phyloP scores from a whole-genome alignment of 1,284 basidiomycete genomes.

The Melampsora americana region DNA sequence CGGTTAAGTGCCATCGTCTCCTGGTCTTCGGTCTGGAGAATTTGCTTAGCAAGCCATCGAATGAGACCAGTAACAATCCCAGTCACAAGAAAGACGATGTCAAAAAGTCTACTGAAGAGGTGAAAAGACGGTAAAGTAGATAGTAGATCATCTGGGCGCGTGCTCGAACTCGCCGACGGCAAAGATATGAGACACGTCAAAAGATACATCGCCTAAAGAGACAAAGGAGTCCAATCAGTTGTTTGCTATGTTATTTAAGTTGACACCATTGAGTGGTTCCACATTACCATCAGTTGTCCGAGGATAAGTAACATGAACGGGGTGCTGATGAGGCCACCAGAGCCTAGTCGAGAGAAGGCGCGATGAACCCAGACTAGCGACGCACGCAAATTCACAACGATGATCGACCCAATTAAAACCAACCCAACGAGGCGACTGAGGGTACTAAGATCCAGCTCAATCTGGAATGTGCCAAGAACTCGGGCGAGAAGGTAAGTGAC shows the following conservation, averaged over 20 bases:
- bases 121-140: constrained; percentile 56
- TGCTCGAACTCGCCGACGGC: constrained; percentile 49
- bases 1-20: neutral
- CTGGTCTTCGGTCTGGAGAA: constrained; percentile 25
- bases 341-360: constrained; percentile 54
- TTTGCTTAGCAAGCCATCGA: constrained; percentile 48
- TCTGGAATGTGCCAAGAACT: constrained; percentile 51
- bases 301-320: constrained; percentile 56
- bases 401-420: constrained; percentile 54
- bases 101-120: constrained; percentile 56
- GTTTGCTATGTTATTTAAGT: neutral
- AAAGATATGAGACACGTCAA: constrained; percentile 57
- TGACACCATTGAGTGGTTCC: neutral
- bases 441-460: constrained; percentile 54
- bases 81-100: constrained; percentile 54
- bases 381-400: constrained; percentile 55
- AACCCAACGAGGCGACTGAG: constrained; percentile 55
- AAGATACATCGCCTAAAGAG: constrained; percentile 55
- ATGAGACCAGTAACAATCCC: constrained; percentile 50
- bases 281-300: constrained; percentile 54
- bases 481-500: constrained; percentile 51
- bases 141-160: constrained; percentile 49
- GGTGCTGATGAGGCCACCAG: constrained; percentile 35
- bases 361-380: constrained; percentile 54
- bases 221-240: constrained; percentile 1